Base-by-base conservation (phyloP, 2,329 filamentous ascomycete genomes). In the Tolypocladium ovalisporum region DNA sequence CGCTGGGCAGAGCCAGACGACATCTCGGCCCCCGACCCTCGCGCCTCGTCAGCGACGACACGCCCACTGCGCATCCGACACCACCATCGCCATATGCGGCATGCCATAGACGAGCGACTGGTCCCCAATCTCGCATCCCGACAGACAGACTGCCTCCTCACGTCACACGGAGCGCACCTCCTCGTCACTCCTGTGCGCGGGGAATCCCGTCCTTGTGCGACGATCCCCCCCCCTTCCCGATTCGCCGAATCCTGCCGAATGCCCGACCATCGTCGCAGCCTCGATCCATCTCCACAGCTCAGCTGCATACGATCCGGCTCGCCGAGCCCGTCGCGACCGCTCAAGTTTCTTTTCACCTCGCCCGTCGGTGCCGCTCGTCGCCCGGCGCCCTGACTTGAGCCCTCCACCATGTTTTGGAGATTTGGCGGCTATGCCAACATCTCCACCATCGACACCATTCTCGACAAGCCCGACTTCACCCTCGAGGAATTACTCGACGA, bases 371-470 rank as follows among this genome's bases (percentile, higher is more conserved):
- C 66, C 59, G 59, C 59, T 58, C 59, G 60, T 65, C 62, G 62
- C 65, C 65, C 67, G 65, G 70, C 65, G 68, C 66, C 63, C 67
- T 67, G 65, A 66, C 65, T 60, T 62, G 66, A 64, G 61, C 57
- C 66, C 67, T 71, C 70, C 86, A 93, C 75, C 79, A 99, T 99
- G 94, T 99, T 99, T 77, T 99, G 94, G 94, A 88, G 93, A 77
- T 99, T 97, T 82, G 93, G 94, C 82, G 91, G 91, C 70, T 97
- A 97, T 82, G 90, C 92, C 80, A 96, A 90, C 81, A 88, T 96
- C 76, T 97, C 93, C 68, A 88, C 92, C 70, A 90, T 99, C 75
- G 94, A 97, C 75, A 91, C 87, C 65, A 89, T 99, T 69, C 90
- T 99, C 72, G 94, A 99, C 72, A 96, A 96, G 75, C 86, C 95